Evolutionary conservation across 352 stramenopile genomes (phyloP), one percentile per base, ranked within the genome.

Genomic region (Globisporangium paroecandrum): DNA sequence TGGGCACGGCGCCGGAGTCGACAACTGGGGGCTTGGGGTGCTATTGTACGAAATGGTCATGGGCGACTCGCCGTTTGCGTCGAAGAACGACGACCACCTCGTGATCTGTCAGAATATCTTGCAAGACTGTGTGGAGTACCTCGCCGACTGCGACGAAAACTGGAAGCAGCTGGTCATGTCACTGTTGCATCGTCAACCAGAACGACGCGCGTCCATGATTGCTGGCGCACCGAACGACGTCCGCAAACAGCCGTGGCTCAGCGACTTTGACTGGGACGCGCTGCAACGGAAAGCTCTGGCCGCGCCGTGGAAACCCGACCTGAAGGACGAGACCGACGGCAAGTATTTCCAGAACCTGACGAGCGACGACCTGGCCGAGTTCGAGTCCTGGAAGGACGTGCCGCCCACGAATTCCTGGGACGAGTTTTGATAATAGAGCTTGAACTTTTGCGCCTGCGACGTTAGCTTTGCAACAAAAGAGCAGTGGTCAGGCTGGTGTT

Each of bases 21-120:
- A 90, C 54, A 86, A 69, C 69, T 89, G 81, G 82, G 71, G 71
- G 2, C 64, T 90, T 4, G 82, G 81, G 25, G 69, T 86, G 27
- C 65, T 89, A 3, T 46, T 89, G 0, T 87, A 79, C 66, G 82
- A 89, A 46, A 78, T 90, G 74, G 24, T 87, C 36, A 83, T 76
- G 47, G 77, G 74, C 1, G 70, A 76, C 24, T 82, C 73, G 29
- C 75, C 75, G 15, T 82, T 79, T 34, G 64, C 75, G 3, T 47
- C 66, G n/a, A 63, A 65, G 24, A 58, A 73, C 58, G 60, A 72
- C 41, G 75, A 79, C 61, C 75, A 82, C 46, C 59, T 82, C 18
- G 38, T 65, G 1, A 79, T 82, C 54, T 82, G 65, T 55, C 66
- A 67, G 6, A 77, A 76, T 27, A 75, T 79, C 54, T 64, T 82